Percentiles rank a stretch among this genome's conserved stretches.
phyloP scores from a whole-genome alignment of 805 yeast species.

The Saturnispora bothae region DNA sequence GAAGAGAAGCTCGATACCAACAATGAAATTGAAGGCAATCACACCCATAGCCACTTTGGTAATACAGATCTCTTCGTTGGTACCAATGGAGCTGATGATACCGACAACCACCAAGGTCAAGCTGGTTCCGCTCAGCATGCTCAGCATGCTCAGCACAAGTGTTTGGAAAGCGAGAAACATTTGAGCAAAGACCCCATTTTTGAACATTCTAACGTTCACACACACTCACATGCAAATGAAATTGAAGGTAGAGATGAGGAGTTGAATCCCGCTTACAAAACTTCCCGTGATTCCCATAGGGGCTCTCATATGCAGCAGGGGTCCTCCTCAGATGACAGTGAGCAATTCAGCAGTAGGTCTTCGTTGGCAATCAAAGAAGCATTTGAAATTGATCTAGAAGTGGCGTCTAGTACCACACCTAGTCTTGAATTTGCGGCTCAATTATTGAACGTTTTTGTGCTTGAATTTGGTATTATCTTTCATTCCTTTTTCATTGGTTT shows the following conservation, averaged over 20 bases:
- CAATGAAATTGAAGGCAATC: conserved; percentile 22
- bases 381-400: neutral
- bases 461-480: conserved; percentile 74
- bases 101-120: neutral
- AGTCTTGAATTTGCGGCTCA: conserved; percentile 39
- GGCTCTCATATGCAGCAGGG: too few relatives aligned
- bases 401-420: neutral
- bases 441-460: conserved; percentile 42
- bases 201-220: too few relatives aligned
- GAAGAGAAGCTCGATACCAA: conserved; percentile 24
- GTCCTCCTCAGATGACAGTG: neutral
- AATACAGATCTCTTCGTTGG: conserved; percentile 20
- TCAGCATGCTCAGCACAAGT: too few relatives aligned
- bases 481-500: conserved; percentile 79
- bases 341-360: neutral
- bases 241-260: neutral
- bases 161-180: too few relatives aligned
- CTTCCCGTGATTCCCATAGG: too few relatives aligned
- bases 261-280: too few relatives aligned
- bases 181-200: too few relatives aligned
- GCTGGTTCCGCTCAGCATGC: conserved; percentile 3
- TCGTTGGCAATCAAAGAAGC: neutral
- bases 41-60: conserved; percentile 49
- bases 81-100: neutral
- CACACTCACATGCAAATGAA: neutral